These are phyloP conservation scores for Mortierella claussenii DNA, from an alignment of 192 early-diverging fungal genomes.

Conservation along the genomic window DNA sequence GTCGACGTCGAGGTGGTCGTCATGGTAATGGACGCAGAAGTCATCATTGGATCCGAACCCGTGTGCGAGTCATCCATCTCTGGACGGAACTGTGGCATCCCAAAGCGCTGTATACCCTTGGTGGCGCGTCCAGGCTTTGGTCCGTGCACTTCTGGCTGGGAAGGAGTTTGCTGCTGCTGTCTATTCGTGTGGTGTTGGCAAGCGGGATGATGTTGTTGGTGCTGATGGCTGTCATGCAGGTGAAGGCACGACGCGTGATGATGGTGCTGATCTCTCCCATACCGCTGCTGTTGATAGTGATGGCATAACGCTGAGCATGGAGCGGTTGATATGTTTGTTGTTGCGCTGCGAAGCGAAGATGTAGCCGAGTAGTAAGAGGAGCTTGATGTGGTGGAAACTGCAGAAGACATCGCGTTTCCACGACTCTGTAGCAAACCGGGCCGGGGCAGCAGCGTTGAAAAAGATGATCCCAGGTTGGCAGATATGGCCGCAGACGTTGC, in stretches of 20 bases:
- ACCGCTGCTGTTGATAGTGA: too few species aligned
- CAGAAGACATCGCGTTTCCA: constrained; percentile 18
- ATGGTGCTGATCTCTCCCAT: constrained; percentile 3
- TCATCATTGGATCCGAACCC: background rate
- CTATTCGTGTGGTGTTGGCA: constrained; percentile 15
- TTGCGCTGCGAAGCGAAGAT: constrained; percentile 13
- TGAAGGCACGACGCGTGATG: constrained; percentile 25
- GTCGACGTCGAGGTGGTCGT: constrained; percentile 18
- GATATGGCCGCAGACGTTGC: constrained; percentile 2
- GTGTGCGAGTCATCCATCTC: constrained; percentile 21
- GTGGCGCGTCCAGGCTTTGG: constrained; percentile 29
- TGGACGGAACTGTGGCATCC: constrained; percentile 26
- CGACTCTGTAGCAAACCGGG: background rate
- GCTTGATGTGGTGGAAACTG: constrained; percentile 18
- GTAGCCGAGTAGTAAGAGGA: constrained; percentile 26
- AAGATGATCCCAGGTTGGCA: constrained; percentile 9
- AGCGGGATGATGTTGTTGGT: constrained; percentile 21
- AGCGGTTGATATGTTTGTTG: too few species aligned
- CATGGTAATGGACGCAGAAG: background rate
- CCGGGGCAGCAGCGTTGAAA: background rate
- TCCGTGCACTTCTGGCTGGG: background rate
- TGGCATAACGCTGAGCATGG: constrained; percentile 39
- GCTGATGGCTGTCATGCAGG: constrained; percentile 2
- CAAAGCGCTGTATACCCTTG: constrained; percentile 34
- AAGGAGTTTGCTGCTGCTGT: background rate